Evolutionary conservation across 139 green algal genomes (phyloP), one percentile per base, ranked within the genome.

Genomic region (Coccomyxa sp.): DNA sequence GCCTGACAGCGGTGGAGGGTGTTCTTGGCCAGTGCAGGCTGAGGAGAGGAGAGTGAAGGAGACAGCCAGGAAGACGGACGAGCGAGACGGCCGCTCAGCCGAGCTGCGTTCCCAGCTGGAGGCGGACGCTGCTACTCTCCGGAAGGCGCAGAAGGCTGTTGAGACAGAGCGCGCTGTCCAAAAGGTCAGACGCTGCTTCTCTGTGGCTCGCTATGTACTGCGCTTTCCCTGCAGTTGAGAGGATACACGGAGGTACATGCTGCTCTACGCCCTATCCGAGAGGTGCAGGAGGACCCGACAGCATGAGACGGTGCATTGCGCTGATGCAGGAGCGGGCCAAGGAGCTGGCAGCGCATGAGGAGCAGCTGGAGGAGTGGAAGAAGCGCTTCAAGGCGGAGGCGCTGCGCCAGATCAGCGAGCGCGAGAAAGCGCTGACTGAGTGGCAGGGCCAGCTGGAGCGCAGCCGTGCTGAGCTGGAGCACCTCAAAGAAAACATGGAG

Each of bases 341-440:
- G 34, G 84, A 90, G 76, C 68, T 89, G 70, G 54, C 81, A 0
- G 85, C 78, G 2, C 76, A 81, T 18, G 84, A 89, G 77, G 85
- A 84, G 58, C 38, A 55, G 38, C 74, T 89, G 80, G 84, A 87
- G 39, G 77, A 83, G 9, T 89, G 85, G 82, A 88, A 86, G 74
- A 58, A 78, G 31, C 78, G 84, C 40, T 87, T 87, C 73, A 85
- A 85, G 70, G 73, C 84, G 0, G 85, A 89, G 39, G 84, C 82
- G 8, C 70, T 84, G 44, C 79, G 82, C 34, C 84, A 89, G 78
- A 83, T 89, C 38, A 75, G 78, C 8, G 82, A 87, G 72, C 77
- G 84, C 16, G 82, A 87, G 82, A 68, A 74, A 29, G 70, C 74
- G 55, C 84, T 87, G 24, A 68, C 41, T 3, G 84, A 87, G 77